Evolutionary conservation across 805 yeast genomes (phyloP).

Genomic region (Kuraishia hungarica): DNA sequence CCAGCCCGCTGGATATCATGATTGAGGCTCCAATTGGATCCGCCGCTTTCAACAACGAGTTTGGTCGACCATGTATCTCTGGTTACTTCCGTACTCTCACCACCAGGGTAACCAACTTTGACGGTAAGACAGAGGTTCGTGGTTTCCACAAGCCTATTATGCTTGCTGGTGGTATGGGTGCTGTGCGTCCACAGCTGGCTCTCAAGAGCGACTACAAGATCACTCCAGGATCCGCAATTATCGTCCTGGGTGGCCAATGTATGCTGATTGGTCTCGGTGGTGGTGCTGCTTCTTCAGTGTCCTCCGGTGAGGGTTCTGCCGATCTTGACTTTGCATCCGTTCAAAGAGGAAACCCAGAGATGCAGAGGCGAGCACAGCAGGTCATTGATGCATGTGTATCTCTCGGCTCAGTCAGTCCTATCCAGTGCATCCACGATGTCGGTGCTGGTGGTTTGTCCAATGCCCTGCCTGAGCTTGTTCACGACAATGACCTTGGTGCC

Average conservation of each 20-base stretch:
- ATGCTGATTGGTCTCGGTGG: slow-evolving; percentile 99
- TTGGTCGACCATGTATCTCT: slow-evolving; percentile 94
- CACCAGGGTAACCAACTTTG: slow-evolving; percentile 55
- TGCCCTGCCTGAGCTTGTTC: slow-evolving; percentile 95
- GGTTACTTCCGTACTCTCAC: slow-evolving; percentile 97
- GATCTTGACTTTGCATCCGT: slow-evolving; percentile 97
- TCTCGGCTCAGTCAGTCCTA: slow-evolving; percentile 65
- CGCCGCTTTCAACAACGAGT: slow-evolving; percentile 97
- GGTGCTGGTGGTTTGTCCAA: slow-evolving; percentile 99
- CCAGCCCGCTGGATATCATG: slow-evolving; percentile 91
- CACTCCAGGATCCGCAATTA: slow-evolving; percentile 84
- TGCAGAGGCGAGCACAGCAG: slow-evolving; percentile 98
- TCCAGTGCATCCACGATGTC: slow-evolving; percentile 94
- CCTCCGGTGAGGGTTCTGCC: slow-evolving; percentile 96
- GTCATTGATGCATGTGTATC: slow-evolving; percentile 93
- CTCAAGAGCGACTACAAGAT: slow-evolving; percentile 72
- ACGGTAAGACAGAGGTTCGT: slow-evolving; percentile 66
- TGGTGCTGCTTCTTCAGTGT: slow-evolving; percentile 96
- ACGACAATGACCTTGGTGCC: slow-evolving; percentile 95
- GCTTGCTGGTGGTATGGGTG: slow-evolving; percentile 99
- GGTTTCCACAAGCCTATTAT: slow-evolving; percentile 99
- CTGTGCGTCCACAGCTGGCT: slow-evolving; percentile 88
- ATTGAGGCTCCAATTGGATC: slow-evolving; percentile 95
- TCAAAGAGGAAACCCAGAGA: slow-evolving; percentile 98
- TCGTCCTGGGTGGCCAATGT: slow-evolving; percentile 95